These are phyloP conservation scores for Williopsis jadinii DNA, from an alignment of 1,139 yeast species.

Conservation along the genomic window DNA sequence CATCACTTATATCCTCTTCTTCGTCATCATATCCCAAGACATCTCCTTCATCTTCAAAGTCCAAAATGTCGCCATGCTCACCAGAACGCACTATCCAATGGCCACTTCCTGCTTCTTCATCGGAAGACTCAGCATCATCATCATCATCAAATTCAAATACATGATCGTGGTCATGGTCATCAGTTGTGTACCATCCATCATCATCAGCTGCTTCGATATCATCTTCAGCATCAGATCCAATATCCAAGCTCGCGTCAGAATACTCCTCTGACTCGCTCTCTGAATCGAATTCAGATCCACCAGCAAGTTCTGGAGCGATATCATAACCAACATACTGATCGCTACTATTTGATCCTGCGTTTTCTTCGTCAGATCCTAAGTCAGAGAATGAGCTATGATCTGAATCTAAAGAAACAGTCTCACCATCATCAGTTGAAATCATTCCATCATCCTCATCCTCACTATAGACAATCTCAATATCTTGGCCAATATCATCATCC, in stretches of 20 bases:
- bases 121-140: constrained; percentile 11
- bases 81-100: constrained; percentile 5
- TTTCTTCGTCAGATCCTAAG: constrained; percentile 15
- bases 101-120: constrained; percentile 28
- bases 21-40: constrained; percentile 11
- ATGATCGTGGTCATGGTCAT: constrained; percentile 20
- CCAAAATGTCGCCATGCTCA: constrained; percentile 7
- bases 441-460: constrained; percentile 16
- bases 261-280: constrained; percentile 20
- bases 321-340: constrained; percentile 19
- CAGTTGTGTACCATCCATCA: constrained; percentile 15
- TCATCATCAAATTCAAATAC: constrained; percentile 22
- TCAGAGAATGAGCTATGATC: constrained; percentile 13
- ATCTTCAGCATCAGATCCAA: constrained; percentile 20
- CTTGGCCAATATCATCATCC: constrained; percentile 21
- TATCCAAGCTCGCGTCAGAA: constrained; percentile 10
- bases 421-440: constrained; percentile 19
- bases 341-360: constrained; percentile 16
- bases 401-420: constrained; percentile 9
- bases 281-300: constrained; percentile 12
- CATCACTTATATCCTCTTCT: constrained; percentile 16
- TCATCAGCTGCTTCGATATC: constrained; percentile 25
- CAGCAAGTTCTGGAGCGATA: constrained; percentile 21
- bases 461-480: constrained; percentile 9
- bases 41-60: constrained; percentile 6